These are phyloP conservation scores for Radiomyces spectabilis DNA, from an alignment of 192 early-diverging fungal species.

Conservation along the genomic window DNA sequence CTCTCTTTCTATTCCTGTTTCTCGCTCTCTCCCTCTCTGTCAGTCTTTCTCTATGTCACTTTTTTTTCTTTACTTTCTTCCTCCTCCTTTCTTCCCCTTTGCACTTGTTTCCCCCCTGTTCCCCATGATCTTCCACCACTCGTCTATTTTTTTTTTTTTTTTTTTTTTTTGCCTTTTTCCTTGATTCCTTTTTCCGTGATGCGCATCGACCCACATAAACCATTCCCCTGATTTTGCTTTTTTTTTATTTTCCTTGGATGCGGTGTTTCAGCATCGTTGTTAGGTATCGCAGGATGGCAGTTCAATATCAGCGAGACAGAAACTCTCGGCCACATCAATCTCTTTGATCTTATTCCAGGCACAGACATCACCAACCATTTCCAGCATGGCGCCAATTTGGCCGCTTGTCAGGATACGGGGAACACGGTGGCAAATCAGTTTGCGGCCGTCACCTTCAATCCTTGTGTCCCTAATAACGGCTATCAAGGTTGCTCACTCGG, in stretches of 20 bases:
- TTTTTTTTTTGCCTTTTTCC: constrained; percentile 4
- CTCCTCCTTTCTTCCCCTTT: too few relatives aligned
- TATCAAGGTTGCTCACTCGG: constrained; percentile 34
- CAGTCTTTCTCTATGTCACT: too few relatives aligned
- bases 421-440: constrained; percentile 27
- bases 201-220: constrained; percentile 2
- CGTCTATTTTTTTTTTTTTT: background rate
- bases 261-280: constrained; percentile 12
- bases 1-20: too few relatives aligned
- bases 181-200: background rate
- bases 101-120: too few relatives aligned
- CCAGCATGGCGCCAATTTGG: constrained; percentile 14
- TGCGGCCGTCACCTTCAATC: constrained; percentile 30
- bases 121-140: too few relatives aligned
- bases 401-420: constrained; percentile 18
- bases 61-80: too few relatives aligned
- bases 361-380: constrained; percentile 52
- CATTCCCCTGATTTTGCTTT: constrained; percentile 28
- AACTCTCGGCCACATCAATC: constrained; percentile 21
- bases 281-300: constrained; percentile 41
- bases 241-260: constrained; percentile 1
- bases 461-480: constrained; percentile 37
- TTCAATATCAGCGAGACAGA: constrained; percentile 27
- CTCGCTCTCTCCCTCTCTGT: too few relatives aligned
- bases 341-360: constrained; percentile 34